Conservation (phyloP, 106 monocot genomes). For the Dendrobium catenatum region DNA sequence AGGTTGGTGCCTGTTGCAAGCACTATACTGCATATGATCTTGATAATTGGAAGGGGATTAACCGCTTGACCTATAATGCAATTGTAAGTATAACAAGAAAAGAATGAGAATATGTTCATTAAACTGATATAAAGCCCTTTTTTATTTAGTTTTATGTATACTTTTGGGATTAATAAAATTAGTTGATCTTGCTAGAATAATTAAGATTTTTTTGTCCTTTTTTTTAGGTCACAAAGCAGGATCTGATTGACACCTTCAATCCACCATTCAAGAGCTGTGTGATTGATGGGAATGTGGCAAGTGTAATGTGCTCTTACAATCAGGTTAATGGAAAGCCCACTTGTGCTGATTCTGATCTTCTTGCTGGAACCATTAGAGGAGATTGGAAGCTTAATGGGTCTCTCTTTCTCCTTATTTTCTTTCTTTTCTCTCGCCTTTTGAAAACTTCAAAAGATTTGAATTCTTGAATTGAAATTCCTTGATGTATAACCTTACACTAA, state of each 20-base stretch:
- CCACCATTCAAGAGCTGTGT: slow-evolving; percentile 99
- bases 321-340: slow-evolving; percentile 81
- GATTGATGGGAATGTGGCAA: slow-evolving; percentile 85
- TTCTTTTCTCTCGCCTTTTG: neutral
- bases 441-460: neutral
- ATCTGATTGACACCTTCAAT: slow-evolving; percentile 86
- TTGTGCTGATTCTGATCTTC: slow-evolving; percentile 81
- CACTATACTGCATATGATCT: slow-evolving; percentile 96
- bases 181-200: neutral
- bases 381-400: slow-evolving; percentile 99
- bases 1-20: slow-evolving; percentile 97
- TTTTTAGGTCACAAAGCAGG: slow-evolving; percentile 78
- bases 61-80: slow-evolving; percentile 87
- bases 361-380: slow-evolving; percentile 70
- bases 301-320: slow-evolving; percentile 99
- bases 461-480: neutral
- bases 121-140: neutral
- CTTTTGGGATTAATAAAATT: neutral
- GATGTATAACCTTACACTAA: neutral
- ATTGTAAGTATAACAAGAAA: slow-evolving; percentile 29
- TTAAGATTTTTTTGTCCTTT: neutral
- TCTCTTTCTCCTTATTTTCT: neutral
- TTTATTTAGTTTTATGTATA: too few relatives aligned
- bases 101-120: neutral
- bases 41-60: slow-evolving; percentile 89